Evolutionary conservation across 306 rosid genomes (phyloP), one percentile per base, ranked within the genome.

Genomic region (Clitoria ternatea): DNA sequence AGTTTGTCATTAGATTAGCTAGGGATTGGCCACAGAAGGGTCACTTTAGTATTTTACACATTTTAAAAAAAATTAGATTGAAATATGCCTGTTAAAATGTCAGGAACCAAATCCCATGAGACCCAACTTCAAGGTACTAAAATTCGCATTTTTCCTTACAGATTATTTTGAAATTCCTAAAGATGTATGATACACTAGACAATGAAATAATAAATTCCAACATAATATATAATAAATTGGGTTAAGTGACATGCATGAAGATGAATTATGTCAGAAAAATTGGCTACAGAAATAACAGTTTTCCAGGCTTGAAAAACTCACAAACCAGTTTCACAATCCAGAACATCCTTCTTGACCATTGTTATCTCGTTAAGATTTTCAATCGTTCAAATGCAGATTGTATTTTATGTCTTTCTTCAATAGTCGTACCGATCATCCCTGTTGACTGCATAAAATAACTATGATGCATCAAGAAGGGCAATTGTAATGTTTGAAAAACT

Each of bases 391-490:
- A 30, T n/a, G 85, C 72, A 20, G 77, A 32, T 69, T 49, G 82
- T 8, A 87, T 12, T 53, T 73, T 70, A 64, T 85, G 88, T 67
- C 36, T 84, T 81, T 70, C 90, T 78, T 85, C 96, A 39, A 87
- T 80, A 42, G 76, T 59, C 84, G 64, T 26, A 54, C 68, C 60
- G 63, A 53, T 73, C 63, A 56, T 67, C 57, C 68, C 72, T 1
- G 84, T 79, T 15, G 88, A 72, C 98, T 92, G 86, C 79, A 83
- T 59, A 9, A 55, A 37, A 47, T 36, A 14, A n/a, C 27, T 48
- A 42, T 48, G 50, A 23, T 4, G 23, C 20, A 13, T 9, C 29
- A 11, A 9, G 14, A 63, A 50, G 24, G 52, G 52, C 24, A 13
- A 54, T 5, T 33, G 24, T 14, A 26, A 30, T 4, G 63, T 44